A percentile compares a stretch with the other conserved stretches of the same genome.
Conservation (phyloP, 2,329 filamentous ascomycete genomes). For the Aspergillus latus region DNA sequence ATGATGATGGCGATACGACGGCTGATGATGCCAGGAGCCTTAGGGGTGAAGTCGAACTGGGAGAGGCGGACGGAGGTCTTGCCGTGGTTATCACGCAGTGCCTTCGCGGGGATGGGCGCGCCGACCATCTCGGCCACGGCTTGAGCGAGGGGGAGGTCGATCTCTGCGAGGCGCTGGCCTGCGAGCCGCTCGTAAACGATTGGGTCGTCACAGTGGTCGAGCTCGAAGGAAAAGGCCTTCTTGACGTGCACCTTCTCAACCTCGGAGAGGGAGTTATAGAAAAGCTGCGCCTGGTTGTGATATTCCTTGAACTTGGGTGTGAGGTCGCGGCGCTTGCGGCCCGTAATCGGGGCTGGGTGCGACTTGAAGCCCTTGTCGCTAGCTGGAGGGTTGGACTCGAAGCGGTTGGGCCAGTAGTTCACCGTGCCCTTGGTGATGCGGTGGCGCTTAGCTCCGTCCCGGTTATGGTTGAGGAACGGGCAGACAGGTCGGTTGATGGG, state of each 20-base stretch:
- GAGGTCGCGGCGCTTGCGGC: conserved; percentile 62
- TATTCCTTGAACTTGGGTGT: conserved; percentile 47
- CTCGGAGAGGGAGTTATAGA: conserved; percentile 38
- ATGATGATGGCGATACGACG: conserved; percentile 74
- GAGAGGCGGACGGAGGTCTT: conserved; percentile 62
- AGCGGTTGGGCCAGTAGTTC: conserved; percentile 80
- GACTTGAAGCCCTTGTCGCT: conserved; percentile 69
- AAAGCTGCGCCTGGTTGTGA: conserved; percentile 39
- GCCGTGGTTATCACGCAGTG: conserved; percentile 62
- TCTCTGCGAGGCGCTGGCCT: conserved; percentile 63
- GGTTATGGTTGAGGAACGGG: conserved; percentile 73
- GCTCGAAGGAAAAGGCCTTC: conserved; percentile 41
- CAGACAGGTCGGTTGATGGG: conserved; percentile 75
- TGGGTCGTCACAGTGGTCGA: conserved; percentile 66
- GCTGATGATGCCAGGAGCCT: conserved; percentile 65
- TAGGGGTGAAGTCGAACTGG: conserved; percentile 66
- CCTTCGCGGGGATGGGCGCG: conserved; percentile 58
- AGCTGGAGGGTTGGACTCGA: conserved; percentile 63
- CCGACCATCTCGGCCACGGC: conserved; percentile 70
- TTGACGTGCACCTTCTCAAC: conserved; percentile 38
- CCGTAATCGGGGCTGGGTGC: conserved; percentile 63
- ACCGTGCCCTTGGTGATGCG: conserved; percentile 70
- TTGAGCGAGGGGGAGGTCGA: conserved; percentile 68
- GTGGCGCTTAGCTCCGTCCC: conserved; percentile 72
- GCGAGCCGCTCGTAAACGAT: conserved; percentile 73